Evolutionary conservation across 176 grass and related monocot species (phyloP).

Genomic region (Juncus inflexus): DNA sequence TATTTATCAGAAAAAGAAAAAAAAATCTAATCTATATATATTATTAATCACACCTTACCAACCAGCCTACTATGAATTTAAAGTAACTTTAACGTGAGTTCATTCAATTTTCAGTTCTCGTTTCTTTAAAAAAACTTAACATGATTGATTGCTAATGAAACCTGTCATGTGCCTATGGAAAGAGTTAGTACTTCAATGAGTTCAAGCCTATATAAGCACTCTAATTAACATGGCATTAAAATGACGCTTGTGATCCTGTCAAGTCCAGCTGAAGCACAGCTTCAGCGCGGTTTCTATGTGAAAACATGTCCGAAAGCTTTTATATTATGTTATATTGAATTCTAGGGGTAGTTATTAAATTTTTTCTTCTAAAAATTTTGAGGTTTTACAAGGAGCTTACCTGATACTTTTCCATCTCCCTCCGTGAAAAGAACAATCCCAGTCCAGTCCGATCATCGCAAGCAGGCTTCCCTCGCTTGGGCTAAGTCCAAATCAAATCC

Average conservation of each 20-base stretch:
- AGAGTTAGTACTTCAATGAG: background rate
- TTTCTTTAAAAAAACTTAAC: background rate
- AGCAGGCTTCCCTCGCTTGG: too few relatives aligned
- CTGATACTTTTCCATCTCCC: too few relatives aligned
- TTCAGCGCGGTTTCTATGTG: constrained; percentile 27
- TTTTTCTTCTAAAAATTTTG: too few relatives aligned
- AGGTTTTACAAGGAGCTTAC: too few relatives aligned
- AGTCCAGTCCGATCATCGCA: too few relatives aligned
- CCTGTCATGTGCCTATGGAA: constrained; percentile 5
- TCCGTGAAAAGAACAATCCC: too few relatives aligned
- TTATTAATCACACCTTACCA: too few relatives aligned
- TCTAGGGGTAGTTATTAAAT: too few relatives aligned
- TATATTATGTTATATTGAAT: too few relatives aligned
- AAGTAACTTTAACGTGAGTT: too few relatives aligned
- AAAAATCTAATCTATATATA: background rate
- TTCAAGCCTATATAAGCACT: constrained; percentile 21
- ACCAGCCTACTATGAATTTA: too few relatives aligned
- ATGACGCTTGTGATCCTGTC: constrained; percentile 11
- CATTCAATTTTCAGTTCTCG: background rate
- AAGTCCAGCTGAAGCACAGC: constrained; percentile 21
- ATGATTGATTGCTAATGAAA: background rate
- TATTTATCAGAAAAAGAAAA: background rate
- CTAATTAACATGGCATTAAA: constrained; percentile 26
- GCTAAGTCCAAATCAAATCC: too few relatives aligned
- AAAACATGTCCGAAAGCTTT: constrained; percentile 32